phyloP scores from a whole-genome alignment of 257 asterid genomes.

The Solanum pennellii region DNA sequence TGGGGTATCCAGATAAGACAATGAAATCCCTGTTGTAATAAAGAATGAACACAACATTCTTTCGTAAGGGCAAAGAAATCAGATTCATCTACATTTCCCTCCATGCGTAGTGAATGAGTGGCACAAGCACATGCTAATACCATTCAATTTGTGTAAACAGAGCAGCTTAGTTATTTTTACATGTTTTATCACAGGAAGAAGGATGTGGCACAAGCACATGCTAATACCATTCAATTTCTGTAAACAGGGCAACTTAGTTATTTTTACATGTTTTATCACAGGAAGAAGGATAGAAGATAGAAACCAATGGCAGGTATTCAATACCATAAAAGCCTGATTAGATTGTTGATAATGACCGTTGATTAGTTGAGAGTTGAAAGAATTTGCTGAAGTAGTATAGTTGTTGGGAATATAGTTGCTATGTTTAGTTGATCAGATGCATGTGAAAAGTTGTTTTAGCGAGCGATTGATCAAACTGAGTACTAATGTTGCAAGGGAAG shows the following conservation, averaged over 20 bases:
- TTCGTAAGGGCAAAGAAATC: background rate
- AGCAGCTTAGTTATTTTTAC: background rate
- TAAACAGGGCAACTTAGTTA: background rate
- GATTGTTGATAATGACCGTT: conserved; percentile 89
- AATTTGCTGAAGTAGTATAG: conserved; percentile 86
- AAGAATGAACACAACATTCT: background rate
- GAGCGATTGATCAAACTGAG: conserved; percentile 48
- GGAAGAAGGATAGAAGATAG: conserved; percentile 9
- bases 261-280: background rate
- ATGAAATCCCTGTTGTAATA: background rate
- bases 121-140: background rate
- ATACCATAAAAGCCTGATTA: conserved; percentile 92
- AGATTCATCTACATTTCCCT: background rate
- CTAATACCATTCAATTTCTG: background rate
- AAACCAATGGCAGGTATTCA: conserved; percentile 49
- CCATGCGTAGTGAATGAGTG: background rate
- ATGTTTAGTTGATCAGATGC: conserved; percentile 93
- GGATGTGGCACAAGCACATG: background rate
- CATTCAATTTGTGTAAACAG: background rate
- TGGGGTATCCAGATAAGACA: background rate
- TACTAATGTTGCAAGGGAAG: conserved; percentile 77
- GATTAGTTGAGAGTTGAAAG: conserved; percentile 89
- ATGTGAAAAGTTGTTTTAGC: conserved; percentile 92
- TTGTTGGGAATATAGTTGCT: conserved; percentile 89
- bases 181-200: background rate